Conservation (phyloP, 768 basidiomycete species). For the Amanita inopinata region DNA sequence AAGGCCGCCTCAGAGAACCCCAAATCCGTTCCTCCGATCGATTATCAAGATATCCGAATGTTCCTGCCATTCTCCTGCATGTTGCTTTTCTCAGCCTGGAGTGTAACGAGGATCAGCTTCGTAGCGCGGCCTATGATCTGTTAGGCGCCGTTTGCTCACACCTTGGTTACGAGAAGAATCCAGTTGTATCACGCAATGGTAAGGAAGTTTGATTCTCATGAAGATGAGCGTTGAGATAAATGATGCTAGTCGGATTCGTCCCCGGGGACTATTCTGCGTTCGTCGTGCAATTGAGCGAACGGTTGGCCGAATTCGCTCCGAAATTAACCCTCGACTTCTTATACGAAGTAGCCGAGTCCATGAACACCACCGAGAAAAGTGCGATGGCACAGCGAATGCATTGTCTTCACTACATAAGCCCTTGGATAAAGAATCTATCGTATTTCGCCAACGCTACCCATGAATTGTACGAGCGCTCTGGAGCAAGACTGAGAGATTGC, state of each 20-base stretch:
- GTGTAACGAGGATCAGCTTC: constrained; percentile 64
- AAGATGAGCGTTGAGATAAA: neutral
- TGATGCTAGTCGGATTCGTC: constrained; percentile 50
- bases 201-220: neutral
- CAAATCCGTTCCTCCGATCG: constrained; percentile 47
- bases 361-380: constrained; percentile 39
- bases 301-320: constrained; percentile 63
- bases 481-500: constrained; percentile 69
- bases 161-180: constrained; percentile 67
- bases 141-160: constrained; percentile 68
- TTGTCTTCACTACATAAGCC: constrained; percentile 75
- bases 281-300: constrained; percentile 58
- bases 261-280: constrained; percentile 59
- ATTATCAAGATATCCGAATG: constrained; percentile 72
- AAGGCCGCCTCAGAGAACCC: constrained; percentile 53
- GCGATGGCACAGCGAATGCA: constrained; percentile 48
- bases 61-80: constrained; percentile 80
- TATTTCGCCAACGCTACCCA: constrained; percentile 61
- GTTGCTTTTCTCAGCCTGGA: constrained; percentile 76
- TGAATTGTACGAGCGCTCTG: constrained; percentile 60
- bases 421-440: constrained; percentile 81
- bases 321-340: constrained; percentile 83
- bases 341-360: constrained; percentile 67
- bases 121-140: constrained; percentile 71
- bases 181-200: constrained; percentile 67